Evolutionary conservation across 495 filamentous ascomycete genomes (phyloP), one percentile per base, ranked within the genome.

Genomic region (Neurospora tetraspora): DNA sequence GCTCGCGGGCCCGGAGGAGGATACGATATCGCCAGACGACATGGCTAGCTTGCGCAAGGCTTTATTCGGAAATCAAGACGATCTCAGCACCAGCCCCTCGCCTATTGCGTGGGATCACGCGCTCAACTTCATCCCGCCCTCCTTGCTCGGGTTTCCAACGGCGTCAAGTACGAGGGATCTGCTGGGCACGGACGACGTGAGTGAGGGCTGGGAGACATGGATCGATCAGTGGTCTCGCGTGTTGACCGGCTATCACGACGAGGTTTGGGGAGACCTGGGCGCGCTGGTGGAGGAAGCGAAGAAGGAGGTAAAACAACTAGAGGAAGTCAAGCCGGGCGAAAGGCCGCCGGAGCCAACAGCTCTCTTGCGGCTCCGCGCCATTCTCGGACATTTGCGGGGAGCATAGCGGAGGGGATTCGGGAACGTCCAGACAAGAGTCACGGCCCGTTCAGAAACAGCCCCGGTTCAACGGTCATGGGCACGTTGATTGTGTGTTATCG

Each of bases 241-340:
- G 3, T 85, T 93, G 75, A 89, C 86, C 43, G 81, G 83, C 39
- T 94, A 94, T 76, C 86, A 89, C 39, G 90, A 94, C 79, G 91
- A 93, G 72, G 91, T 95, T 12, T 95, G 92, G 92, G 92, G 92
- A 73, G 90, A 89, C 74, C 79, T 93, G 53, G 76, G 84, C 27
- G 86, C 88, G n/a, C 82, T 90, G 45, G 82, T 92, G 39, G 82
- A 87, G 72, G 86, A 88, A 65, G 91, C 92, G n/a, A 82, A 82
- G 47, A 77, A 82, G 69, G 92, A 94, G 77, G 79, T 92, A 43
- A 42, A 76, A 43, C 45, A 71, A 34, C 74, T 81, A 18, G 72
- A 80, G 39, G 73, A 78, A 40, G 71, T 71, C 5, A 53, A 73
- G 12, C 72, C 75, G 36, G 74, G 73, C 45, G 69, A 77, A 70